Base-by-base conservation (phyloP, 2,329 filamentous ascomycete genomes). In the Fusarium poae region DNA sequence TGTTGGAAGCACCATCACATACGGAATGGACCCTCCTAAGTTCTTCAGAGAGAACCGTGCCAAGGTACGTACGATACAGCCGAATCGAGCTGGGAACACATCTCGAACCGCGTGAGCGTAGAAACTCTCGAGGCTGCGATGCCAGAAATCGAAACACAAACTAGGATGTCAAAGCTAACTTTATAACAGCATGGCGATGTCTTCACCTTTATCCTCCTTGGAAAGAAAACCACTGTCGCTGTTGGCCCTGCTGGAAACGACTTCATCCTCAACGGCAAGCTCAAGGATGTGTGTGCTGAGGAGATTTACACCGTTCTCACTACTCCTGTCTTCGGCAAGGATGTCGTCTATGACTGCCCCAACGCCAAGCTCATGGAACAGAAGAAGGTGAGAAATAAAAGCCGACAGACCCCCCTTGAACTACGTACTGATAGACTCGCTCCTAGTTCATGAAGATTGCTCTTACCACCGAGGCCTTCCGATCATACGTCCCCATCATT, bases 341-440 rank as follows among this genome's bases (percentile, higher is more conserved):
- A 94, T 81, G 93, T 97, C 27, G 92, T 97, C 55, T 97, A 97
- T 77, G 93, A 97, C 78, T 96, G 93, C 81, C 92, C 93, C 42
- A 97, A 97, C 78, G 85, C 92, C 61, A 97, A 97, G 82, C 87
- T 97, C 76, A 97, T 97, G 93, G 93, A 97, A 82, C 93, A 97
- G 84, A 97, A 97, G 85, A 96, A 95, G 88, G 92, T 94, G 78
- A 67, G 81, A 62, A 55, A 62, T 40, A 13, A 39, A 2, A 8
- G 7, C 45, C 5, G 7, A 16, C 30, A 25, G 25, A 40, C 20
- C 4, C 20, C 4, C 11, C 8, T 30, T 12, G 20, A 51, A 30
- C n/a, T 21, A 20, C 10, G 51, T 67, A 37, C 69, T 76, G 52
- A 77, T 42, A 49, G 6, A 21, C 4, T 34, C 7, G 16, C 12